Base-by-base conservation (phyloP, 2,329 filamentous ascomycete genomes). In the Tolypocladium sp. region DNA sequence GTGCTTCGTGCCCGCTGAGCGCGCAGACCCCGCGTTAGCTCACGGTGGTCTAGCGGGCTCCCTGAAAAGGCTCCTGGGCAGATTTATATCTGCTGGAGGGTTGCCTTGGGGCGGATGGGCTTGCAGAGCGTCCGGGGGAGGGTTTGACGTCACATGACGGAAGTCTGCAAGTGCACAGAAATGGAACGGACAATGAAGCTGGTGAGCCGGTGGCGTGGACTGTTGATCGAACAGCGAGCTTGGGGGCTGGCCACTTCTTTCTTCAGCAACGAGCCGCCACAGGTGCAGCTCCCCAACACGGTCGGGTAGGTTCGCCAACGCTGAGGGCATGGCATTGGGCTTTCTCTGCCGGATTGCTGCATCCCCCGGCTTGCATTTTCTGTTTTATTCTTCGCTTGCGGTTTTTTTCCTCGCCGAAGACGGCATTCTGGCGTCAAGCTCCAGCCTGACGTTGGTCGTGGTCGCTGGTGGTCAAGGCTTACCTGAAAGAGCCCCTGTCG, bases 1-100 rank as follows among this genome's bases (percentile, higher is more conserved):
- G 70, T 69, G 68, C 62, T 57, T 64, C 49, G 60, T 64, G 25
- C 22, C 35, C 46, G 46, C 27, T 9, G 33, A 33, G 52, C 35
- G 55, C 62, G 58, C 59, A 44, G 38, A 30, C 30, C 30, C 49
- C 20, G 49, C 30, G 27, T 35, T 22, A 13, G 20, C 30, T 52
- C 20, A 30, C 49, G 30, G 17, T 17, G 49, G 49, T 35, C 27
- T 5, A 13, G 4, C 17, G 30, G 49, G 9, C 3, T 52, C 15
- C 20, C 49, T 12, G 27, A 33, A 30, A 35, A n/a, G 2, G n/a
- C 17, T n/a, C 46, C 5, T 22, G 30, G 30, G 30, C 49, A 35
- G 49, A 35, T n/a, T 9, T 12, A 6, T n/a, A 52, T 35, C 49
- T 52, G 44, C 49, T 13, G 10, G 5, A 20, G 20, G 17, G 17